Evolutionary conservation across 306 rosid species (phyloP).

Genomic region (Crotalaria pallida): DNA sequence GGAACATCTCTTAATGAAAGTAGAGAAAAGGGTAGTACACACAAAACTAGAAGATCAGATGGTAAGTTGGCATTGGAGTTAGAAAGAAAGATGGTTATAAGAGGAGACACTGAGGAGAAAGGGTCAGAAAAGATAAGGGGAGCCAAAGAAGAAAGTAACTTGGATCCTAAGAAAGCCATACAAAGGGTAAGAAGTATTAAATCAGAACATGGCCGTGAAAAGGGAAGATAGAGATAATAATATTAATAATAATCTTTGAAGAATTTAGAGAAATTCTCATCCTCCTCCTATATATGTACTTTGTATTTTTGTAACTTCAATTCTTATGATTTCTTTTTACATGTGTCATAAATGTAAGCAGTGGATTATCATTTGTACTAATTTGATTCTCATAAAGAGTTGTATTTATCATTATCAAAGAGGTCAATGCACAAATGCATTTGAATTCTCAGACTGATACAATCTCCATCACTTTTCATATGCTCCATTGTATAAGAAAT

Average conservation of each 20-base stretch:
- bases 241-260: slow-evolving; percentile 1
- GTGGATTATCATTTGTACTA: slow-evolving; percentile 22
- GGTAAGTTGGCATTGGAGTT: slow-evolving; percentile 39
- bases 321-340: slow-evolving; percentile 22
- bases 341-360: slow-evolving; percentile 29
- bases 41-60: slow-evolving; percentile 37
- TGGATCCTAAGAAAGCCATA: slow-evolving; percentile 46
- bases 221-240: slow-evolving; percentile 43
- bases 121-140: slow-evolving; percentile 31
- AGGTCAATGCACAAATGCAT: slow-evolving; percentile 13
- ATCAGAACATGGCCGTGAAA: slow-evolving; percentile 60
- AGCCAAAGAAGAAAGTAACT: slow-evolving; percentile 30
- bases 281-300: slow-evolving; percentile 16
- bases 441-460: neutral
- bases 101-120: slow-evolving; percentile 36
- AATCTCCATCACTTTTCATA: neutral
- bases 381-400: slow-evolving; percentile 8
- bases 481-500: neutral
- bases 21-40: slow-evolving; percentile 41
- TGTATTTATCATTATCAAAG: slow-evolving; percentile 1
- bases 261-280: slow-evolving; percentile 14
- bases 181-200: slow-evolving; percentile 55
- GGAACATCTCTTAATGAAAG: slow-evolving; percentile 32
- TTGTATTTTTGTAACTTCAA: slow-evolving; percentile 23
- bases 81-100: slow-evolving; percentile 42